These are phyloP conservation scores for Stellera chamaejasme DNA, from an alignment of 345 rosid genomes.

Conservation along the genomic window DNA sequence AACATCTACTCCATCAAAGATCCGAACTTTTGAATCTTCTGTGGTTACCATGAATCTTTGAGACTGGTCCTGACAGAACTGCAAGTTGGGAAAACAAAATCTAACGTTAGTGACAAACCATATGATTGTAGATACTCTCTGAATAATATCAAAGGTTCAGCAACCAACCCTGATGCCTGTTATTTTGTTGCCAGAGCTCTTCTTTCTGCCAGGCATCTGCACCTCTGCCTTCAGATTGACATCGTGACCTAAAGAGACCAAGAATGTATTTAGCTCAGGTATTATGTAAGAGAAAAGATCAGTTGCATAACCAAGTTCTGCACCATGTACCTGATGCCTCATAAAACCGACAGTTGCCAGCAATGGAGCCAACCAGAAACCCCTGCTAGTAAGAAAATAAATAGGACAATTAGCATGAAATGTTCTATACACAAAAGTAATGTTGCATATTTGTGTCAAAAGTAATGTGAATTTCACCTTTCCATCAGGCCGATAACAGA, in stretches of 20 bases:
- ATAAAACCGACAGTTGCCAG: constrained; percentile 70
- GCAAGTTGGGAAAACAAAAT: constrained; percentile 16
- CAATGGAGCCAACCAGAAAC: constrained; percentile 55
- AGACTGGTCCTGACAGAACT: constrained; percentile 48
- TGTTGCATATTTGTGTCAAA: background rate
- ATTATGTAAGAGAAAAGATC: background rate
- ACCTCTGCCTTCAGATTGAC: constrained; percentile 43
- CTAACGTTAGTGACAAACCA: constrained; percentile 8
- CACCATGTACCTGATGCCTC: constrained; percentile 35
- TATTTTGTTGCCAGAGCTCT: constrained; percentile 38
- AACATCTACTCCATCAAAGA: constrained; percentile 49
- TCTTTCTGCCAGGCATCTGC: constrained; percentile 41
- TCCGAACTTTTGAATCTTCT: constrained; percentile 65
- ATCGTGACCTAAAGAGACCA: constrained; percentile 26
- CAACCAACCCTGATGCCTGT: constrained; percentile 62
- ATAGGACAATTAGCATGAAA: constrained; percentile 11
- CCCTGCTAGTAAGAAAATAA: constrained; percentile 38
- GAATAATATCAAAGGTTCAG: constrained; percentile 2
- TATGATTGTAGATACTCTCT: background rate
- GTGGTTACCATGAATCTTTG: constrained; percentile 59
- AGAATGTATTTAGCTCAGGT: background rate
- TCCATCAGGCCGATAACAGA: constrained; percentile 71
- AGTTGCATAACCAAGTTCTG: background rate
- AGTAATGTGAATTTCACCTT: constrained; percentile 33
- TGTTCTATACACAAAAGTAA: background rate